Conservation (phyloP, 768 basidiomycete genomes). For the Pilatotrama ljubarskyi region DNA sequence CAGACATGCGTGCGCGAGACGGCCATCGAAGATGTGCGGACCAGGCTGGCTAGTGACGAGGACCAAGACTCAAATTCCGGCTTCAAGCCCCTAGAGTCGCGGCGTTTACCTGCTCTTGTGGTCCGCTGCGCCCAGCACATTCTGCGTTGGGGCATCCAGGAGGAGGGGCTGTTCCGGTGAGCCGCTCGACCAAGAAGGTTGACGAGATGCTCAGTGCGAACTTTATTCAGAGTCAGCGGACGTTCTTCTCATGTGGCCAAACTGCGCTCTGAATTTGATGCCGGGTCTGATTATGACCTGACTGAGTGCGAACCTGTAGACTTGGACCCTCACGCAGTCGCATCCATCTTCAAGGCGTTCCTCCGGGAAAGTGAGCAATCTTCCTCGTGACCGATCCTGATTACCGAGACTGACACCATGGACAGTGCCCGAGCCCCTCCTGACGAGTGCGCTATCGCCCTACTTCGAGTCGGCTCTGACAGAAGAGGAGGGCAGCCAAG, state of each 20-base stretch:
- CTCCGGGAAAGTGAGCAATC: constrained; percentile 80
- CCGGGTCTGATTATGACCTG: constrained; percentile 86
- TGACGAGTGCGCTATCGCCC: constrained; percentile 70
- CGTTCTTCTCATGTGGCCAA: constrained; percentile 77
- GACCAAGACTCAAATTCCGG: constrained; percentile 8
- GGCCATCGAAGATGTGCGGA: constrained; percentile 37
- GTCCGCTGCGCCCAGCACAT: constrained; percentile 83
- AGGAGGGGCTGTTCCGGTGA: constrained; percentile 85
- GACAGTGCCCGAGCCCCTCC: constrained; percentile 82
- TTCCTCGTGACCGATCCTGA: constrained; percentile 11
- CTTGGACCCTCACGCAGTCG: constrained; percentile 92
- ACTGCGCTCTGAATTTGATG: constrained; percentile 80
- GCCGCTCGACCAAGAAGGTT: constrained; percentile 24
- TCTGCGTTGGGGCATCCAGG: constrained; percentile 78
- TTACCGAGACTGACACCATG: constrained; percentile 8
- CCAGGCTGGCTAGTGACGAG: constrained; percentile 7
- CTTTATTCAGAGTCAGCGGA: constrained; percentile 65
- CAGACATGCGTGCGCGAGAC: constrained; percentile 57
- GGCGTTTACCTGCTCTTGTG: constrained; percentile 68
- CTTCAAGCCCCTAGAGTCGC: constrained; percentile 29
- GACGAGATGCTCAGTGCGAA: background rate
- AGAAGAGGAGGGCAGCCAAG: constrained; percentile 44
- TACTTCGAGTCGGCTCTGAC: constrained; percentile 78
- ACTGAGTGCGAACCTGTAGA: constrained; percentile 77
- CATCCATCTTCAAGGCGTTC: constrained; percentile 90